Evolutionary conservation across 305 asterid species (phyloP).

Genomic region (Petunia hybrid): DNA sequence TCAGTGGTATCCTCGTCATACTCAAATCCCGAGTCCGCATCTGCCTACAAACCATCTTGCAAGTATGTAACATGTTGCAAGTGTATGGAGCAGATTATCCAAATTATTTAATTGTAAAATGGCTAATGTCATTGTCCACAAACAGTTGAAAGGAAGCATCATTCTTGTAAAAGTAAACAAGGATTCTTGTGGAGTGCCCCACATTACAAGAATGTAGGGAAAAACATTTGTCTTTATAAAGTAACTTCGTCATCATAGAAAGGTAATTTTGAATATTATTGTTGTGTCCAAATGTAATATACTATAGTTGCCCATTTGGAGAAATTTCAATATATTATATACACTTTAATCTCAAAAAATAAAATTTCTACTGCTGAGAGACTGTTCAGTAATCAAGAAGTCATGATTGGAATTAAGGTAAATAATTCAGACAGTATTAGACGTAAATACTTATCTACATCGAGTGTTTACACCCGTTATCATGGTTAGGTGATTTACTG

Average conservation of each 20-base stretch:
- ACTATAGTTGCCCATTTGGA: not conserved
- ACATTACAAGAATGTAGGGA: not conserved
- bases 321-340: too few species aligned
- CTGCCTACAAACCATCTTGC: too few species aligned
- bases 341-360: too few species aligned
- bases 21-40: too few species aligned
- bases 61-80: not conserved
- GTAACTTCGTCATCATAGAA: slow-evolving; percentile 13
- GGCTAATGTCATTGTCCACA: not conserved
- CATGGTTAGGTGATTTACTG: too few species aligned
- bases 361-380: too few species aligned
- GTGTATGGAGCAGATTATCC: not conserved
- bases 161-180: not conserved
- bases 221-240: not conserved
- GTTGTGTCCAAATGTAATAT: not conserved
- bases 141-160: not conserved
- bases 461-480: too few species aligned
- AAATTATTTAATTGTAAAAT: not conserved
- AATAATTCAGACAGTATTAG: too few species aligned
- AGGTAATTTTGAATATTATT: not conserved
- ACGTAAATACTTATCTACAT: too few species aligned
- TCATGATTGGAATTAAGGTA: too few species aligned
- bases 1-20: too few species aligned
- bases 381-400: too few species aligned
- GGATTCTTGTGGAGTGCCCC: not conserved